Base-by-base conservation (phyloP, 2,329 filamentous ascomycete genomes). In the Claviceps humidiphila region DNA sequence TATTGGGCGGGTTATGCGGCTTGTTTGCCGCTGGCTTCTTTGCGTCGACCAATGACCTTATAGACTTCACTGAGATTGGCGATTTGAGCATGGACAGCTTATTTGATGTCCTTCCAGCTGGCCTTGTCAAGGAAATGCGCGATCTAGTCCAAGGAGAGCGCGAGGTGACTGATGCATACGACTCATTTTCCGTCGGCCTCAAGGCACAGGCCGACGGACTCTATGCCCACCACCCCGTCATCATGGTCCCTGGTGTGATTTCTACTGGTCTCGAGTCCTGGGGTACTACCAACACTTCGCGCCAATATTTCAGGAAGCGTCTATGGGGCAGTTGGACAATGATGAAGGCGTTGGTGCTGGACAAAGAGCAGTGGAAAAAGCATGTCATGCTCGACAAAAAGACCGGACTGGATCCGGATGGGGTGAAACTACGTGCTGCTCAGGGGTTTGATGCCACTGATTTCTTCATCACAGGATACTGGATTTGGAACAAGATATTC, bases 401-500 rank as follows among this genome's bases (percentile, higher is more conserved):
- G 40, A 96, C 91, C 0, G 93, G 93, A 0, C 74, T 98, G 22
- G 93, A 98, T 65, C 93, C 93, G 1, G 87, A 89, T 0, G 82
- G 84, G 13, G 81, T 97, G 61, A 97, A 97, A 71, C 71, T 98
- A 20, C 82, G 93, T 40, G 89, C 93, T 8, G 90, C 93, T 0
- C 93, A 97, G 66, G 93, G 93, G 2, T 98, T 98, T 61, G 93
- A 98, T 68, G 93, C 93, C 2, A 90, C 93, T 11, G 93, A 98
- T 69, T 98, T 98, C 72, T 93, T 94, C 68, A 85, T 86, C 56
- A 85, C 82, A 0, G 82, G 82, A 9, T 98, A 98, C 70, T 98
- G 93, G 93, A 97, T 98, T 55, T 96, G 90, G 90, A 96, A 88
- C 71, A 97, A 97, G 70, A 96, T 98, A 55, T 76, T 98, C 49